Evolutionary conservation across 106 monocot species (phyloP), one percentile per base, ranked within the genome.

Genomic region (Triglochin maritima): DNA sequence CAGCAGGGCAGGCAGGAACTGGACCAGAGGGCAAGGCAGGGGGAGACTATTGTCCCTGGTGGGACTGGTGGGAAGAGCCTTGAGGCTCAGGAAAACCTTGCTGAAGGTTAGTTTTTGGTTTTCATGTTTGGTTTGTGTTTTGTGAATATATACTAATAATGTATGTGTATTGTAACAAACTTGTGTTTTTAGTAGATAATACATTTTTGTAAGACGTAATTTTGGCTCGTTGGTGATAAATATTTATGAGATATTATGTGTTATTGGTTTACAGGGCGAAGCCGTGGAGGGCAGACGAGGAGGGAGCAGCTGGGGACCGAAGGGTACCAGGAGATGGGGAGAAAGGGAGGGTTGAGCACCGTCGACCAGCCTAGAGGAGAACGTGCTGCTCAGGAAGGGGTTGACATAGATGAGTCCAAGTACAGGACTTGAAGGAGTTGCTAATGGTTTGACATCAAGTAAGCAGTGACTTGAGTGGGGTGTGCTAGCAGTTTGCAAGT

Each of bases 1-100:
- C 73, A 88, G 69, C 70, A 92, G 69, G 77, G 80, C 51, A 76
- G 82, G 53, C 9, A 52, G 8, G 74, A 92, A 67, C 78, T 88
- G 29, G 88, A 92, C 57, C 80, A 65, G 9, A 63, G 62, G 60
- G 90, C 87, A 2, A 72, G 59, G 68, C 72, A 82, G 51, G 88
- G 88, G 0, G 81, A 85, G 85, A 86, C 81, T 10, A 88, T 88
- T 7, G 79, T 88, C 16, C 85, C 88, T n/a, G 88, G 92, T 8
- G 92, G 92, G 7, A 92, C 83, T 12, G 88, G 92, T 8, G 88
- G 88, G 42, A 92, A 79, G 81, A 92, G 85, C 81, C 79, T 92
- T 8, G 83, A 85, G 63, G 88, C 85, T 9, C 92, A 88, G 52
- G 81, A 84, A 49, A 74, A 81, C 69, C 79, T 85, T 9, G 79